Evolutionary conservation across 805 yeast species (phyloP), one percentile per base, ranked within the genome.

Genomic region (Monosporozyma aquatica): DNA sequence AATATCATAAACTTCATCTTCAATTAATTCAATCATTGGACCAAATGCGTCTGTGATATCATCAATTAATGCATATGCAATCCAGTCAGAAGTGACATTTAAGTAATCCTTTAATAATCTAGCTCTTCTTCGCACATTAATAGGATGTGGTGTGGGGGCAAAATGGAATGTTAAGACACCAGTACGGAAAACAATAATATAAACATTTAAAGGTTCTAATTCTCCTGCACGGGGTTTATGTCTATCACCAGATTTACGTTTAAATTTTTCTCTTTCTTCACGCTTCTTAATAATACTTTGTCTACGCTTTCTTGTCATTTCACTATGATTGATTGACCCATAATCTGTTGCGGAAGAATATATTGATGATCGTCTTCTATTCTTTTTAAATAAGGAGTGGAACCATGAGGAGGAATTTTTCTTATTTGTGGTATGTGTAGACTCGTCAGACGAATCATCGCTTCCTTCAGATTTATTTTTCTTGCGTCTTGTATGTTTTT

Each of bases 41-140:
- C 95, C 97, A 69, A 86, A 92, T 0, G 95, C 95, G 69, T 92
- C 98, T 0, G 97, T 90, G 49, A 92, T 86, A 60, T 92, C 97
- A 67, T 92, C 98, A 52, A 92, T 86, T 48, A 92, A 66, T 0
- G 97, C 97, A 64, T 92, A 92, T 1, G 96, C 90, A 37, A 92
- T 82, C 98, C 98, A 92, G 61, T 92, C 97, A 0, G 97, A 78
- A 2, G 90, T 77, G 5, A 92, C 95, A 2, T 85, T 86, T 47
- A 92, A 68, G 56, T 89, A 90, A 59, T 92, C 98, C 47, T 81
- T 72, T 48, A 90, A 70, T 48, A 92, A 66, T 44, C 98, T 71
- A 0, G 95, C 95, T 59, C 98, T 76, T 60, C 97, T 74, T 52
- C 98, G 76, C 25, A 92, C 98, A 56, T 92, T 92, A 38, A 87